A percentile compares a stretch with the other conserved stretches of the same genome.
phyloP scores from a whole-genome alignment of 768 basidiomycete species.

The Amanita pallidorosea region DNA sequence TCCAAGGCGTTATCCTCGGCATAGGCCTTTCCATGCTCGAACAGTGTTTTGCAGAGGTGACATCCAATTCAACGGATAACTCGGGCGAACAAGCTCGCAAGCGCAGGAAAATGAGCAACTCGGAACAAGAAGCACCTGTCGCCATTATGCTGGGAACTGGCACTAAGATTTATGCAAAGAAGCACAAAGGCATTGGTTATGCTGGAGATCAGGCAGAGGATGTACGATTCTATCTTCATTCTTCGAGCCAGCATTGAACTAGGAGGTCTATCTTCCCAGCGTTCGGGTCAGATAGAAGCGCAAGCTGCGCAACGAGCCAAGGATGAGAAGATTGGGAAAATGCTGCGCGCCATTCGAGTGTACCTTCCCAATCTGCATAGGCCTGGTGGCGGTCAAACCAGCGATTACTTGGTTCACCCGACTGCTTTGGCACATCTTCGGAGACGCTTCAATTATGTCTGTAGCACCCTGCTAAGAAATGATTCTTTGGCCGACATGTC shows the following conservation, averaged over 20 bases:
- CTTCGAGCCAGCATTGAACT: neutral
- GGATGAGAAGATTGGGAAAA: slow-evolving; percentile 60
- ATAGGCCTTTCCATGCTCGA: slow-evolving; percentile 85
- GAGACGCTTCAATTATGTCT: slow-evolving; percentile 81
- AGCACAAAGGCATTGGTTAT: slow-evolving; percentile 75
- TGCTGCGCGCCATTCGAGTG: slow-evolving; percentile 64
- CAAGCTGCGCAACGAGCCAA: slow-evolving; percentile 58
- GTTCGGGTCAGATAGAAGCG: slow-evolving; percentile 72
- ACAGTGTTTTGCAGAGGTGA: slow-evolving; percentile 51
- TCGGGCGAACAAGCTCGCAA: slow-evolving; percentile 29
- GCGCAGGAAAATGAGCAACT: slow-evolving; percentile 31
- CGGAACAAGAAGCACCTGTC: neutral
- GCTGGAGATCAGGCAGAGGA: slow-evolving; percentile 79
- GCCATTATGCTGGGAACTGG: slow-evolving; percentile 6
- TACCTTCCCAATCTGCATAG: slow-evolving; percentile 80
- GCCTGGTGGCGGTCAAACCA: slow-evolving; percentile 63
- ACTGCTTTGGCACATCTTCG: slow-evolving; percentile 88
- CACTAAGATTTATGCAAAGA: slow-evolving; percentile 41
- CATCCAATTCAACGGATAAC: slow-evolving; percentile 20
- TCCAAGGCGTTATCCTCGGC: slow-evolving; percentile 88
- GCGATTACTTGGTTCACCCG: slow-evolving; percentile 89
- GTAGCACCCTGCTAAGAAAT: slow-evolving; percentile 77
- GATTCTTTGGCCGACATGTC: slow-evolving; percentile 95
- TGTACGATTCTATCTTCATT: slow-evolving; percentile 32
- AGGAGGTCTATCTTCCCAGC: slow-evolving; percentile 29